Evolutionary conservation across 1,139 yeast species (phyloP).

Genomic region (Komagataea norvegica): DNA sequence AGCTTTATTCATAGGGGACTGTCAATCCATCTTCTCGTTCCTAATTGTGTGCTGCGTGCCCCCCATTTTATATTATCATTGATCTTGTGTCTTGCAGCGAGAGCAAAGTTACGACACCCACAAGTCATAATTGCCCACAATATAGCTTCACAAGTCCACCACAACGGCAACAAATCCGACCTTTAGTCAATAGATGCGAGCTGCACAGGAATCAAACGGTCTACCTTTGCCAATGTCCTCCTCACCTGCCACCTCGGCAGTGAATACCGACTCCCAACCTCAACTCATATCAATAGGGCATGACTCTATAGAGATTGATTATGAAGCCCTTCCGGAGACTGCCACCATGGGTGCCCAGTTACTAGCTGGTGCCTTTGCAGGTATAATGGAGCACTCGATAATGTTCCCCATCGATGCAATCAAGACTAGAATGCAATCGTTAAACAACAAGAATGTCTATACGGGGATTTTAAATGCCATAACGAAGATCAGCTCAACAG

Average conservation of each 20-base stretch:
- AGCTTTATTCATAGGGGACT: too few relatives aligned
- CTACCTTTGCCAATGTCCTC: not conserved
- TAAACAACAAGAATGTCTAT: conserved; percentile 37
- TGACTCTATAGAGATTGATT: conserved; percentile 48
- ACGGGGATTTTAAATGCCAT: conserved; percentile 45
- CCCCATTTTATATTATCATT: too few relatives aligned
- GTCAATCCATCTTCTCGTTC: too few relatives aligned
- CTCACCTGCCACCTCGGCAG: not conserved
- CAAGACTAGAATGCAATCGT: conserved; percentile 92
- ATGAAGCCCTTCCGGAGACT: conserved; percentile 86
- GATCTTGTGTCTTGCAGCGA: too few relatives aligned
- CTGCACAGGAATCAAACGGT: not conserved
- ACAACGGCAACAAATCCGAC: too few relatives aligned
- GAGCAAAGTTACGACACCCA: too few relatives aligned
- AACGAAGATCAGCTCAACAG: conserved; percentile 74
- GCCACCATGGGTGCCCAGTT: conserved; percentile 82
- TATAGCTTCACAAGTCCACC: too few relatives aligned
- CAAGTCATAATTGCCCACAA: too few relatives aligned
- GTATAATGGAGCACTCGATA: conserved; percentile 95
- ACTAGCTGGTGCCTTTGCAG: conserved; percentile 95
- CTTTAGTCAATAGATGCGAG: not conserved
- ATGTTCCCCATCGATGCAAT: conserved; percentile 96
- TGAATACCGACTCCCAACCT: too few relatives aligned
- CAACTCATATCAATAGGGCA: conserved; percentile 12
- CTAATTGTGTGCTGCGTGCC: too few relatives aligned